A percentile compares a stretch with the other conserved stretches of the same genome.
These are phyloP conservation scores for Cladophialophora yegresii DNA, from an alignment of 2,329 filamentous ascomycete genomes.

Conservation along the genomic window DNA sequence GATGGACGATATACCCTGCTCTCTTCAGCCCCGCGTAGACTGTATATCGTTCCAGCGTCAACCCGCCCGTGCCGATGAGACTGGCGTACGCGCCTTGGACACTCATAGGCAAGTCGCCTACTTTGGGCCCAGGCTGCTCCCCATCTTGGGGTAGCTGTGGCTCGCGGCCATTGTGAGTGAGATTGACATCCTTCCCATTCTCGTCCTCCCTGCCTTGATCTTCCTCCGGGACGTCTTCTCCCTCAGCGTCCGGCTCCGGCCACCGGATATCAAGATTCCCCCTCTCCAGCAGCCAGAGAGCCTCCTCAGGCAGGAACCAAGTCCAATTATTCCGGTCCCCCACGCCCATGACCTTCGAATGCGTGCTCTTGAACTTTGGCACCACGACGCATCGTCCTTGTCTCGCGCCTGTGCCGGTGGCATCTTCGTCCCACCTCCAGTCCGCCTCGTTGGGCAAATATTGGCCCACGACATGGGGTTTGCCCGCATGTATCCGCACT, in stretches of 20 bases:
- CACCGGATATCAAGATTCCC: slow-evolving; percentile 86
- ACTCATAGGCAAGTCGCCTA: slow-evolving; percentile 75
- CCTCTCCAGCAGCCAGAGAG: slow-evolving; percentile 83
- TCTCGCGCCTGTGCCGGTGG: slow-evolving; percentile 32
- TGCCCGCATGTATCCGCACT: slow-evolving; percentile 71
- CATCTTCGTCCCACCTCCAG: slow-evolving; percentile 31
- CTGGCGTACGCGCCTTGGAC: slow-evolving; percentile 87
- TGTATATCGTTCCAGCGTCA: slow-evolving; percentile 77
- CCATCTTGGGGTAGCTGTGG: neutral
- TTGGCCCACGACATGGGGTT: slow-evolving; percentile 67
- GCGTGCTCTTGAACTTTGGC: slow-evolving; percentile 69
- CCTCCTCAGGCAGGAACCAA: slow-evolving; percentile 90
- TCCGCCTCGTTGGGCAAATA: slow-evolving; percentile 53
- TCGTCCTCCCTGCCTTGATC: neutral
- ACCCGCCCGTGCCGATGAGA: slow-evolving; percentile 68
- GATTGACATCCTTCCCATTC: too few relatives aligned
- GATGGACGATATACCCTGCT: slow-evolving; percentile 75
- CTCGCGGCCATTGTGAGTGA: neutral
- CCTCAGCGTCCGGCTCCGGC: slow-evolving; percentile 62
- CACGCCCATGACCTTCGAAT: slow-evolving; percentile 75
- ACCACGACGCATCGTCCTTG: slow-evolving; percentile 57
- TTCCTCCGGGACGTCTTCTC: neutral
- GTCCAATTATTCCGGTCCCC: slow-evolving; percentile 65
- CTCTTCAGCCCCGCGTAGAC: slow-evolving; percentile 86
- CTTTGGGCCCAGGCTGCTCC: neutral